phyloP scores from a whole-genome alignment of 805 yeast species.

The Wickerhamomyces hampshirensis region DNA sequence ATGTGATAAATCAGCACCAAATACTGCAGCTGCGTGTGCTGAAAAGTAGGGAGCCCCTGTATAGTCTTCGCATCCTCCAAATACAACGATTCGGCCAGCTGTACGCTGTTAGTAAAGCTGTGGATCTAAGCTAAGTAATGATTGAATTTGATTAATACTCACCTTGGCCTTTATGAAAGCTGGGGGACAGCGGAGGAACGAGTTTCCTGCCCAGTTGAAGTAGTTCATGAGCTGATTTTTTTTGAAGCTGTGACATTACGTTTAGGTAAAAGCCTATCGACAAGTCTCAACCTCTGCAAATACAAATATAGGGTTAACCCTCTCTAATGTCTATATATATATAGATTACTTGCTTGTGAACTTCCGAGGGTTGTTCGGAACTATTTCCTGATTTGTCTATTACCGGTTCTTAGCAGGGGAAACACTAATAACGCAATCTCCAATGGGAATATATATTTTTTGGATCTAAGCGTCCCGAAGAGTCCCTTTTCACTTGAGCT shows the following conservation, averaged over 20 bases:
- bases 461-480: too few species aligned
- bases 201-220: slow-evolving; percentile 46
- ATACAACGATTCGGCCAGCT: slow-evolving; percentile 76
- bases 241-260: slow-evolving; percentile 13
- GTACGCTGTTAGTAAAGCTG: neutral
- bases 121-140: too few species aligned
- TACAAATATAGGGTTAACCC: too few species aligned
- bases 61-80: slow-evolving; percentile 94
- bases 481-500: too few species aligned
- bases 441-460: too few species aligned
- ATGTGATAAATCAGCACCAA: slow-evolving; percentile 89
- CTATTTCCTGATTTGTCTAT: too few species aligned
- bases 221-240: slow-evolving; percentile 31
- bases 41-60: slow-evolving; percentile 97
- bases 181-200: slow-evolving; percentile 71
- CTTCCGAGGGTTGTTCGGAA: too few species aligned
- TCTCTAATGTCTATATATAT: too few species aligned
- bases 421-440: neutral
- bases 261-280: neutral
- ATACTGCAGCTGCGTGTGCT: slow-evolving; percentile 74
- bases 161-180: slow-evolving; percentile 84
- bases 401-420: neutral
- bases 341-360: too few species aligned
- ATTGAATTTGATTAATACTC: slow-evolving; percentile 14
- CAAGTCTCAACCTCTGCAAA: too few species aligned